phyloP scores from a whole-genome alignment of 75 land plant genomes.

The Pinus albicaulis region DNA sequence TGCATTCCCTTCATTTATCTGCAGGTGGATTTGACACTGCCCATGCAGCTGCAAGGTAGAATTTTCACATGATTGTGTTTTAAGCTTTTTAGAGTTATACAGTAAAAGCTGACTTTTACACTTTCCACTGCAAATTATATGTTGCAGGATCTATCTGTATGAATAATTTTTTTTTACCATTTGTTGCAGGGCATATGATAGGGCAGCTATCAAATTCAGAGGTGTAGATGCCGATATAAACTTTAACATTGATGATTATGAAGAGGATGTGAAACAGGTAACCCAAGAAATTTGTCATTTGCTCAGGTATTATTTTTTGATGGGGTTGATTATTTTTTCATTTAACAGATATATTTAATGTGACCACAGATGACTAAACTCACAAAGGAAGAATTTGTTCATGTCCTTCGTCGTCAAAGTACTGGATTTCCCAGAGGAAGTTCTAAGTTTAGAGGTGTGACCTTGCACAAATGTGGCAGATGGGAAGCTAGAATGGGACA shows the following conservation, averaged over 20 bases:
- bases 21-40: constrained; percentile 91
- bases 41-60: constrained; percentile 81
- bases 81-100: too few relatives aligned
- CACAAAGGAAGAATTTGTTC: constrained; percentile 54
- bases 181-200: constrained; percentile 47
- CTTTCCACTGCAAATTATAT: too few relatives aligned
- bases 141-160: too few relatives aligned
- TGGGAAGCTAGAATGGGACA: constrained; percentile 56
- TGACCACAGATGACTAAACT: constrained; percentile 33
- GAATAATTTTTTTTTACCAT: too few relatives aligned
- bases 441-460: constrained; percentile 43
- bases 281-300: too few relatives aligned
- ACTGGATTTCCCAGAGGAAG: constrained; percentile 46
- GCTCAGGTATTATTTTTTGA: too few relatives aligned
- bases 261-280: constrained; percentile 48
- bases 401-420: constrained; percentile 41
- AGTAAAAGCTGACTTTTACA: too few relatives aligned
- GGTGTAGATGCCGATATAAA: constrained; percentile 55
- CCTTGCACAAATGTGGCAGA: constrained; percentile 49
- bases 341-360: not conserved
- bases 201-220: constrained; percentile 47
- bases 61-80: too few relatives aligned
- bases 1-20: not conserved
- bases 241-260: constrained; percentile 44
- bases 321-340: too few relatives aligned